A percentile compares a stretch with the other conserved stretches of the same genome.
Evolutionary conservation across 306 rosid genomes (phyloP).

Genomic region (Castanea mollissima): DNA sequence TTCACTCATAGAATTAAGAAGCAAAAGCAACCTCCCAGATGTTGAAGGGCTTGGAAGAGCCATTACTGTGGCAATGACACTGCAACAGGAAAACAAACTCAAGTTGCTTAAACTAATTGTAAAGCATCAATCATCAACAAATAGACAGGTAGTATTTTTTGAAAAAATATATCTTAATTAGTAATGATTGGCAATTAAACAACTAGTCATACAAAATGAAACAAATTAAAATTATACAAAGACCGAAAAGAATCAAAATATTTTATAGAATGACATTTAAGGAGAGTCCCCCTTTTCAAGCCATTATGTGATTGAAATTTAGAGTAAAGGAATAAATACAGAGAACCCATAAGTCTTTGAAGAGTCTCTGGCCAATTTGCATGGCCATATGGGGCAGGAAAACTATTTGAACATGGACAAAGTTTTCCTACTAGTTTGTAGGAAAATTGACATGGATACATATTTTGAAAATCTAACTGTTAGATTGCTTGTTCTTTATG

Average conservation of each 20-base stretch:
- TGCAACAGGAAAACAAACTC: constrained; percentile 39
- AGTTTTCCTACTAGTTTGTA: no score
- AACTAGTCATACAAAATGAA: not conserved
- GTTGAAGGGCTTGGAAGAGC: constrained; percentile 79
- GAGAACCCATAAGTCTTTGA: not conserved
- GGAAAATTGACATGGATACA: no score
- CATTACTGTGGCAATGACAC: constrained; percentile 70
- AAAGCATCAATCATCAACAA: constrained; percentile 1
- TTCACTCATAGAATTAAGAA: constrained; percentile 46
- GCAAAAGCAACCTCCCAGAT: constrained; percentile 68
- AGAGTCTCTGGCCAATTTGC: not conserved
- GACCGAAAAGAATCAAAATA: not conserved
- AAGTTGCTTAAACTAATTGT: constrained; percentile 11
- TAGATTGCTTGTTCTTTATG: no score
- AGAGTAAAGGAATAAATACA: not conserved
- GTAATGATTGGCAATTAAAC: not conserved
- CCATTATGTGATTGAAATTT: not conserved
- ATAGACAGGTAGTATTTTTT: not conserved
- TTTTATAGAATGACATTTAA: not conserved
- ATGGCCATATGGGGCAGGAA: constrained; percentile 3
- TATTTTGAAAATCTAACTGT: no score
- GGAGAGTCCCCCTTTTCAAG: not conserved
- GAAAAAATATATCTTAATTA: not conserved
- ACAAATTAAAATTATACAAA: not conserved
- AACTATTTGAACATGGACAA: not conserved